Base-by-base conservation (phyloP, 768 basidiomycete species). In the Leccinum aurantiacum region DNA sequence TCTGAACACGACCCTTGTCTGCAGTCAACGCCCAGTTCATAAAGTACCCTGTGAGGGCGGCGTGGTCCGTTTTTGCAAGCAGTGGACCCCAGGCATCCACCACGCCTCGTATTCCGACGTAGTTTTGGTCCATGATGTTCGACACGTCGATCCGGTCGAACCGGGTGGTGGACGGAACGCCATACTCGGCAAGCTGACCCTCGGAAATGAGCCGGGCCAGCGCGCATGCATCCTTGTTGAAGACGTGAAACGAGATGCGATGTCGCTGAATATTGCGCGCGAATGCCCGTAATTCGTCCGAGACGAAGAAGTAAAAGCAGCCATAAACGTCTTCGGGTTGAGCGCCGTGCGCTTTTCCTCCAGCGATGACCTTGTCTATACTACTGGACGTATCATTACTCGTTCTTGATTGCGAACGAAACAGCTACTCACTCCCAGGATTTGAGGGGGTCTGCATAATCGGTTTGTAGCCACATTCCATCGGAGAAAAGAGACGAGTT, bases 291-390 rank as follows among this genome's bases (percentile, higher is more conserved):
- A 83, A 70, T 60, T 81, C 71, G 14, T 78, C 71, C 4, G 74
- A 71, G 25, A 83, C 56, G 60, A 75, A 76, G 54, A 82, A 82
- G 65, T 80, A 80, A 33, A 83, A 76, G 54, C 80, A 83, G 5
- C 82, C 82, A 55, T 78, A 80, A 33, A 82, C 71, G 64, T 83
- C 82, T 54, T 78, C 80, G 0, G 66, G 59, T 6, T 67, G 70
- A 8, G 76, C 75, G 2, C 80, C 79, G 24, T 78, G 70, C 1
- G 69, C 73, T 41, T 58, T 61, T n/a, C 82, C 82, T 0, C 76
- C 71, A 15, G 65, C 59, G 46, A 77, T 67, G 19, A 83, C 75
- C n/a, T 73, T 62, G 19, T 78, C 68, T n/a, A 79, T 55, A 64
- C 81, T 81, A 58, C 41, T 54, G 56, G 76, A 24, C 14, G 4